These are phyloP conservation scores for Hypoxylon sp. DNA, from an alignment of 2,329 filamentous ascomycete species.

Conservation along the genomic window DNA sequence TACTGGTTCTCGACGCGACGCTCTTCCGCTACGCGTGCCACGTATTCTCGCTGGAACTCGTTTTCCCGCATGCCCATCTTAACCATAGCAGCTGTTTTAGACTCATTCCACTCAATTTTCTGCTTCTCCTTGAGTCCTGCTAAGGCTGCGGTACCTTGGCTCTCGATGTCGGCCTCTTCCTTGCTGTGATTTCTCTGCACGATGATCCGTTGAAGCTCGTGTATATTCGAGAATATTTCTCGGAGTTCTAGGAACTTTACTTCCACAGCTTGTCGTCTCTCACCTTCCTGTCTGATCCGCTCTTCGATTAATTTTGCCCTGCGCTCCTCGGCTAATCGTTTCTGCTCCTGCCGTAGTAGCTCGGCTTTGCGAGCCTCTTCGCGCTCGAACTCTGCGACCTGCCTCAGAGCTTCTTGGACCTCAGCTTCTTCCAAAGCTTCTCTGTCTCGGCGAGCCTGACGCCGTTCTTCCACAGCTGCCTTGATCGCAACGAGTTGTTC, in stretches of 20 bases:
- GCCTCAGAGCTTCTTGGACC: constrained; percentile 59
- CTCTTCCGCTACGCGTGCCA: constrained; percentile 60
- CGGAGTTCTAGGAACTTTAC: constrained; percentile 59
- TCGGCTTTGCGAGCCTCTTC: constrained; percentile 62
- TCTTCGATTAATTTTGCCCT: constrained; percentile 58
- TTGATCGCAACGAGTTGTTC: constrained; percentile 62
- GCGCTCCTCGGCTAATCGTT: constrained; percentile 57
- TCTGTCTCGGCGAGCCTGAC: constrained; percentile 53
- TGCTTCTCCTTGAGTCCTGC: constrained; percentile 56
- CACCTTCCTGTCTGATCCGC: constrained; percentile 59
- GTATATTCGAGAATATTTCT: constrained; percentile 57
- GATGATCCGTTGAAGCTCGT: constrained; percentile 60
- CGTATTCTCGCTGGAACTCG: constrained; percentile 60
- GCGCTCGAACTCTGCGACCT: constrained; percentile 65
- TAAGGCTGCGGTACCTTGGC: constrained; percentile 48
- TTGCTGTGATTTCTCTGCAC: constrained; percentile 59
- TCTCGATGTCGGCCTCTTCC: constrained; percentile 52
- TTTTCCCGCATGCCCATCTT: constrained; percentile 56
- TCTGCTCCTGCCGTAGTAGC: constrained; percentile 58
- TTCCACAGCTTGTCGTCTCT: constrained; percentile 59
- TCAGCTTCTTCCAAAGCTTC: constrained; percentile 57
- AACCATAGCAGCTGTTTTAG: constrained; percentile 48
- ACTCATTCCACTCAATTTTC: constrained; percentile 52
- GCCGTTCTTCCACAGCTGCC: constrained; percentile 54
- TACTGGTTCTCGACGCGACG: constrained; percentile 63